Percentiles rank a stretch among this genome's conserved stretches.
Conservation (phyloP, 352 stramenopile species). For the Pythium guiyangense region DNA sequence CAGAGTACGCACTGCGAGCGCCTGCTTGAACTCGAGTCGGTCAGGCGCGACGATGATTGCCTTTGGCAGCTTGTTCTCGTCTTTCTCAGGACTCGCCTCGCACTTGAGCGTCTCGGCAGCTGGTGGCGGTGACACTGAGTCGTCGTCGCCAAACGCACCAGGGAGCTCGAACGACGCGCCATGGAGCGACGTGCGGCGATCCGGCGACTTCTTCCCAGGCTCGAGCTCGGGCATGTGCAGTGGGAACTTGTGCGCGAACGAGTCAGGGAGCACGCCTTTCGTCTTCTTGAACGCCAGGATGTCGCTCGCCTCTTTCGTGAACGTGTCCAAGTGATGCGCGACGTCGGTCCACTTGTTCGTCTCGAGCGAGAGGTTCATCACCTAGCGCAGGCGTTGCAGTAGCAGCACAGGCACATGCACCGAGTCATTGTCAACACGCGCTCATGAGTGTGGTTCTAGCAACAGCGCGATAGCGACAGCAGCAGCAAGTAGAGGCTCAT, state of each 20-base stretch:
- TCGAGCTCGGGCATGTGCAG: slow-evolving; percentile 56
- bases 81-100: slow-evolving; percentile 23
- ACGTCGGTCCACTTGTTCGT: slow-evolving; percentile 38
- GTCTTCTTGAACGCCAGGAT: slow-evolving; percentile 59
- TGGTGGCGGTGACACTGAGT: slow-evolving; percentile 9
- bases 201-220: slow-evolving; percentile 34
- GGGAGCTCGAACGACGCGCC: slow-evolving; percentile 35
- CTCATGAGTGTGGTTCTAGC: not conserved
- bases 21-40: slow-evolving; percentile 60
- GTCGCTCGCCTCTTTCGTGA: slow-evolving; percentile 63
- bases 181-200: slow-evolving; percentile 25
- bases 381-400: slow-evolving; percentile 14
- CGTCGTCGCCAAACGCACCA: slow-evolving; percentile 16
- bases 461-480: too few relatives aligned
- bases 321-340: slow-evolving; percentile 60
- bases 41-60: slow-evolving; percentile 60
- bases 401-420: too few relatives aligned
- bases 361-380: slow-evolving; percentile 62
- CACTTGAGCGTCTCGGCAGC: slow-evolving; percentile 12
- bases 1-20: slow-evolving; percentile 19
- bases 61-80: slow-evolving; percentile 11
- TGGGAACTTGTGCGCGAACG: slow-evolving; percentile 56
- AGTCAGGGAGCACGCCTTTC: slow-evolving; percentile 57
- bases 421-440: too few relatives aligned
- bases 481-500: too few relatives aligned